Percentiles rank a stretch among this genome's conserved stretches.
phyloP scores from a whole-genome alignment of 1,284 basidiomycete species.

The Cronartium quercuum region DNA sequence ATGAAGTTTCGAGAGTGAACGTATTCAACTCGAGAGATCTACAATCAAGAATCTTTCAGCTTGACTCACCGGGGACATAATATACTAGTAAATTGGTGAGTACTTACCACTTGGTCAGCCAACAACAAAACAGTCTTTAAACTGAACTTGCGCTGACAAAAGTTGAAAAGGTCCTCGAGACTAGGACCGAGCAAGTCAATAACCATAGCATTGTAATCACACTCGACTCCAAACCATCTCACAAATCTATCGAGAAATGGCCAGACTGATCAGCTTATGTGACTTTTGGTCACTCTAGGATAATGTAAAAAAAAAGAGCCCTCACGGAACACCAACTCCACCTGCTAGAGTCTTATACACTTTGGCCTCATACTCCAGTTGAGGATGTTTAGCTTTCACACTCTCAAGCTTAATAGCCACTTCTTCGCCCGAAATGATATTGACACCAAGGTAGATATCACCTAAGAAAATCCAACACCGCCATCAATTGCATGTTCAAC shows the following conservation, averaged over 20 bases:
- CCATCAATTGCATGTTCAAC: neutral
- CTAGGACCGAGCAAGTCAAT: conserved; percentile 94
- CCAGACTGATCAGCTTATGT: neutral
- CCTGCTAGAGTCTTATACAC: conserved; percentile 51
- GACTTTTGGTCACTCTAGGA: neutral
- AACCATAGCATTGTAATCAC: conserved; percentile 99
- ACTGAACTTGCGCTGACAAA: conserved; percentile 96
- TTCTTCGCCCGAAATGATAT: conserved; percentile 99
- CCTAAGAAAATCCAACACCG: conserved; percentile 54
- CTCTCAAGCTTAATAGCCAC: conserved; percentile 99
- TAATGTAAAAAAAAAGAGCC: conserved; percentile 48
- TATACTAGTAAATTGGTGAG: conserved; percentile 18
- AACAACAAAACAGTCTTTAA: conserved; percentile 95
- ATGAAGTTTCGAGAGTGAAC: conserved; percentile 99
- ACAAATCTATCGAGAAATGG: conserved; percentile 44
- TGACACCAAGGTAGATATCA: conserved; percentile 98
- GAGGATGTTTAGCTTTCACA: conserved; percentile 99
- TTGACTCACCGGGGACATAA: neutral
- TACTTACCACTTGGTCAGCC: conserved; percentile 85
- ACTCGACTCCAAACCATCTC: conserved; percentile 96
- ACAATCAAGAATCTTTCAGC: conserved; percentile 6
- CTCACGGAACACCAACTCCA: conserved; percentile 64
- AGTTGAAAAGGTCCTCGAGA: conserved; percentile 98
- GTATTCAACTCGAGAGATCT: conserved; percentile 99
- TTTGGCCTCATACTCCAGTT: conserved; percentile 83